Evolutionary conservation across 768 basidiomycete genomes (phyloP), one percentile per base, ranked within the genome.

Genomic region (Suillus brevipes): DNA sequence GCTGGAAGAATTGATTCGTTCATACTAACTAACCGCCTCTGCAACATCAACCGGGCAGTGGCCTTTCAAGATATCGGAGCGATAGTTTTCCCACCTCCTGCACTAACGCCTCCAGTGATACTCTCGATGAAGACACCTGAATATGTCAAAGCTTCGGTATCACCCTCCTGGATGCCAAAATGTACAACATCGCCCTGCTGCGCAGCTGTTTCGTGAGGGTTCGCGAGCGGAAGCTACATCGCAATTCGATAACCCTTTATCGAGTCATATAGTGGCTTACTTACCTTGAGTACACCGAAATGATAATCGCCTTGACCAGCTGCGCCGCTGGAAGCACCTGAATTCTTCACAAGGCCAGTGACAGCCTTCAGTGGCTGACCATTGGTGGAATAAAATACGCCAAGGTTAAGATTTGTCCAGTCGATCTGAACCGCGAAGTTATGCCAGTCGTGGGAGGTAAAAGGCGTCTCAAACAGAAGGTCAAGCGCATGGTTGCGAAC

Each of bases 371-470:
- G 79, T 0, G 74, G 72, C 7, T 62, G 43, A 4, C 64, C 78
- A 37, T 83, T 79, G 13, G 67, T 70, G 0, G 88, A 89, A 70
- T 85, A 87, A 50, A 82, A 81, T 3, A 85, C 82, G 9, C 74
- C 77, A 20, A 88, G 77, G 2, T 85, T 85, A 56, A 76, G 78
- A 23, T 77, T 72, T 23, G 77, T 77, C 86, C 85, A 89, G 71
- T 87, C 83, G 43, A 88, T 80, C 62, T 81, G 80, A 45, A 87
- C 70, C 0, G 84, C 87, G 68, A 88, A 85, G 74, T 88, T 88
- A 72, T 88, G 86, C 86, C 87, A 88, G 20, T 70, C 69, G 3
- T 65, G 67, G 5, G 78, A 65, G 4, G 74, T 72, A 74, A 87
- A 86, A 2, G 81, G 77, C 0, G 82, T 78, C 23, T 74, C 70